Evolutionary conservation across 495 filamentous ascomycete genomes (phyloP), one percentile per base, ranked within the genome.

Genomic region (Penicillium robsamsonii): DNA sequence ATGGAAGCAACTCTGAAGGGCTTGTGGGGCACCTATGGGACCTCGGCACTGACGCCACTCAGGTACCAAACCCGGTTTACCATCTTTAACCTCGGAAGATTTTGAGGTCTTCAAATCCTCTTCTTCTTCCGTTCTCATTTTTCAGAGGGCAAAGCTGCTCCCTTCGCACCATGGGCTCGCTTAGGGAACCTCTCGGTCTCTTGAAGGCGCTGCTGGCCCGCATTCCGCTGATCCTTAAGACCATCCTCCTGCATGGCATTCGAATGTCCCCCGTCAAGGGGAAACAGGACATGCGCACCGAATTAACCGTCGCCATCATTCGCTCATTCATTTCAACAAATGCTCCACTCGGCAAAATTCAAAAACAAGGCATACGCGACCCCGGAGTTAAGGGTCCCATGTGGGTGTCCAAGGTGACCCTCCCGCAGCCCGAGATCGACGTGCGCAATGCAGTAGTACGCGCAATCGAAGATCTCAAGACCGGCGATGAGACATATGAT

Each of bases 251-350:
- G 33, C 89, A 95, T 70, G 66, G 84, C 3, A 72, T 95, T 15
- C 78, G 77, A 29, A 69, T 87, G 50, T 88, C 90, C 0, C 77
- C 84, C 20, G 84, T 80, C 2, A 81, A 87, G 0, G 79, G 82
- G 20, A 90, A 93, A 76, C 85, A 91, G 69, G 88, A 95, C 64
- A 71, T 97, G 12, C 81, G 85, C 35, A 93, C 89, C 11, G 87
- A 87, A 40, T 64, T 97, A 47, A 87, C 79, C 1, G 76, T 94
- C 53, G 80, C 84, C 18, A 66, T 94, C 18, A 60, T 96, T 29
- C 87, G 91, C 18, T 78, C 82, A 0, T 81, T 87, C 60, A 68
- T 91, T 37, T 73, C 65, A 12, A 70, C 71, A 5, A 62, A 59
- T 0, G 25, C 59, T 11, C 72, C 84, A 9, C 69, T 96, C 22